These are phyloP conservation scores for Eudorina sp. DNA, from an alignment of 139 green algal genomes.

Conservation along the genomic window DNA sequence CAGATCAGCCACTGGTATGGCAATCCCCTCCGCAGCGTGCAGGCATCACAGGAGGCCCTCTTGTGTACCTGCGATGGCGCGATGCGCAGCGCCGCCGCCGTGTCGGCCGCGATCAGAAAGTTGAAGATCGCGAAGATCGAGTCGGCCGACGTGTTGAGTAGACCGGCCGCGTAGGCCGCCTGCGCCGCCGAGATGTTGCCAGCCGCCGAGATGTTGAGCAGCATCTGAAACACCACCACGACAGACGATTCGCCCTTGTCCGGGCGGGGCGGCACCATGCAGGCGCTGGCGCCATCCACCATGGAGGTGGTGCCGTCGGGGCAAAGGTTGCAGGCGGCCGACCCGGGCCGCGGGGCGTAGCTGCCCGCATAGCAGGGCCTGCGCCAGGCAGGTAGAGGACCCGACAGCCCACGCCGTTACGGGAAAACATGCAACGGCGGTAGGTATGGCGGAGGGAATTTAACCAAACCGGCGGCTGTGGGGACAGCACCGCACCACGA, in stretches of 20 bases:
- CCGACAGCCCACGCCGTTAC: too few species aligned
- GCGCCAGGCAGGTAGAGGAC: neutral
- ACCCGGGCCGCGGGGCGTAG: neutral
- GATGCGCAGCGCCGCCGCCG: slow-evolving; percentile 30
- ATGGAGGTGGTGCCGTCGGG: slow-evolving; percentile 25
- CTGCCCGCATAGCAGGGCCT: slow-evolving; percentile 31
- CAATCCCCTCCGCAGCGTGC: too few species aligned
- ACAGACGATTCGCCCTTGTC: neutral
- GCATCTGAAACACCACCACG: slow-evolving; percentile 29
- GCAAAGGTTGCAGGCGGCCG: slow-evolving; percentile 10
- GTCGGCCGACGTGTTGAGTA: neutral
- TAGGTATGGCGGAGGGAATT: too few species aligned
- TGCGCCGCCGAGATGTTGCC: neutral
- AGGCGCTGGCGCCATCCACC: neutral
- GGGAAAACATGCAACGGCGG: too few species aligned
- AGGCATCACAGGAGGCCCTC: too few species aligned
- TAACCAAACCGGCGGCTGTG: too few species aligned
- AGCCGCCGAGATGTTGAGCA: slow-evolving; percentile 11
- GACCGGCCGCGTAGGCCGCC: neutral
- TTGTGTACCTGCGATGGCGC: slow-evolving; percentile 17
- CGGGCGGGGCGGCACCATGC: neutral
- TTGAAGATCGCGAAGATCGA: neutral
- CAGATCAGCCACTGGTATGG: too few species aligned
- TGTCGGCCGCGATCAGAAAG: slow-evolving; percentile 37
- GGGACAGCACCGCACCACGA: too few species aligned